Evolutionary conservation across 177 flowering plant genomes (phyloP).

Genomic region (Vitis hybrid): DNA sequence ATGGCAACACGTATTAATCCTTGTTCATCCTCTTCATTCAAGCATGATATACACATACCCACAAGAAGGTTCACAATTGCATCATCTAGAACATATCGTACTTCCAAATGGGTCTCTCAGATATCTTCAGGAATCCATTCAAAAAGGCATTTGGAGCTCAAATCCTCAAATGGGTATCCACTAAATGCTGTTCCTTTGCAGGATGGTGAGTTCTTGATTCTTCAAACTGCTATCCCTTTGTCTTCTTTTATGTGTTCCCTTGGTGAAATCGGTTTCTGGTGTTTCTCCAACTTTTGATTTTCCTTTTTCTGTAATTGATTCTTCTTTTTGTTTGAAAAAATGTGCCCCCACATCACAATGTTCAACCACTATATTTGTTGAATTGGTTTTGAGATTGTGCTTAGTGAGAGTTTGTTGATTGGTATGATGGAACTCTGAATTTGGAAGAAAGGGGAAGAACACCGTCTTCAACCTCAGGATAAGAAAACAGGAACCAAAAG

Average conservation of each 20-base stretch:
- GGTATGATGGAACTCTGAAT: too few relatives aligned
- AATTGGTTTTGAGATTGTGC: too few relatives aligned
- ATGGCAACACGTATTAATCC: slow-evolving; percentile 27
- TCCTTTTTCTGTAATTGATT: too few relatives aligned
- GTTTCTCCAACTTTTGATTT: too few relatives aligned
- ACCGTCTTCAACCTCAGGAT: too few relatives aligned
- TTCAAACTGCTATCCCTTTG: background rate
- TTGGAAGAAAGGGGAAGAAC: too few relatives aligned
- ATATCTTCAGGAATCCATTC: slow-evolving; percentile 20
- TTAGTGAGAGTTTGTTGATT: too few relatives aligned
- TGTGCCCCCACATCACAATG: too few relatives aligned
- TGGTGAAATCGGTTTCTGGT: background rate
- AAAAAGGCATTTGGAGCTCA: slow-evolving; percentile 36
- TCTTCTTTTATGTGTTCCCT: background rate
- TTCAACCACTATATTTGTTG: too few relatives aligned
- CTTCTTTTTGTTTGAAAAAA: too few relatives aligned
- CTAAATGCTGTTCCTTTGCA: slow-evolving; percentile 36
- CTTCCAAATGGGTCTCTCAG: slow-evolving; percentile 28
- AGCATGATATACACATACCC: slow-evolving; percentile 14
- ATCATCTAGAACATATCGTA: slow-evolving; percentile 19
- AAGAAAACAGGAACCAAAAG: too few relatives aligned
- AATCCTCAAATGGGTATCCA: slow-evolving; percentile 65
- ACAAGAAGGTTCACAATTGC: slow-evolving; percentile 4
- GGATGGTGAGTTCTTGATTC: slow-evolving; percentile 29
- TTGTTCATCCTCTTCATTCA: slow-evolving; percentile 18